Evolutionary conservation across 768 basidiomycete genomes (phyloP), one percentile per base, ranked within the genome.

Genomic region (Xanthoconium purpureum): DNA sequence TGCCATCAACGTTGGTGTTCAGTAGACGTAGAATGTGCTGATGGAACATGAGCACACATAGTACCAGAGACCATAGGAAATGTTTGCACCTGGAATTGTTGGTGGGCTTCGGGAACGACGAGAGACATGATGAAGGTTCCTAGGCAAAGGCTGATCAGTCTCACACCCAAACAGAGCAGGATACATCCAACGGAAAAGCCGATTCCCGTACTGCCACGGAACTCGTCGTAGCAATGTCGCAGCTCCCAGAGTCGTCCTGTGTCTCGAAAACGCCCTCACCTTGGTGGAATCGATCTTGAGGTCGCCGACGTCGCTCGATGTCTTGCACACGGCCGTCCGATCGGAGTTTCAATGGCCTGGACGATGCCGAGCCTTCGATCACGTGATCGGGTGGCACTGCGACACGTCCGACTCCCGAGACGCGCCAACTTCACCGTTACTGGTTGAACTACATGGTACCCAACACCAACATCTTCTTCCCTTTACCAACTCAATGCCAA

Each of bases 1-100:
- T 95, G 66, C 97, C 97, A 76, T 98, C 96, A 64, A 99, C 97
- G 80, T 98, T 98, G 74, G 97, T 98, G 84, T 98, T 98, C 66
- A 97, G 82, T 44, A 99, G 86, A 89, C 97, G 97, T 58, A 99
- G 79, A 76, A 99, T 99, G 85, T 98, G 97, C 93, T 98, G 69
- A 66, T 35, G 18, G 36, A 14, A 14, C 35, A 33, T 63, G 55
- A 55, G 61, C 48, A 38, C 28, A 28, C 4, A 36, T 33, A 38
- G 18, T 35, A 24, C 28, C 49, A 20, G 30, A 14, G 13, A 17
- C 17, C 24, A 45, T 44, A 18, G 11, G 20, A 17, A 33, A 29
- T 14, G 40, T 24, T 69, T 78, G 59, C 61, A 91, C 93, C 82
- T 94, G 94, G 79, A 96, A 96, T 79, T 95, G 94, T 70, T 91